These are phyloP conservation scores for Solanum ossicruentum DNA, from an alignment of 257 asterid species.

Conservation along the genomic window DNA sequence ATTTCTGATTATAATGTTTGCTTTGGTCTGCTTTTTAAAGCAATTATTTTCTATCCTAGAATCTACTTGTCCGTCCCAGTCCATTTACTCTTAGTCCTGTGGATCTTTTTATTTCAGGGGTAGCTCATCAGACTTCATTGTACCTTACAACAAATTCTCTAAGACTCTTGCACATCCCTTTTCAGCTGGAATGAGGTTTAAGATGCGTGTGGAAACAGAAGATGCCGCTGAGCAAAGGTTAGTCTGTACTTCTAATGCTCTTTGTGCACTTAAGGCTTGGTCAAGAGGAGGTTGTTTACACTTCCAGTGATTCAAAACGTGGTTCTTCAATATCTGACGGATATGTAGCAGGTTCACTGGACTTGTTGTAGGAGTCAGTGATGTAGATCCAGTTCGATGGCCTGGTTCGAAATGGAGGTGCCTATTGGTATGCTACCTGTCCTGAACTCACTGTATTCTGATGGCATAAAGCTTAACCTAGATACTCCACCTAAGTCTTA, in stretches of 20 bases:
- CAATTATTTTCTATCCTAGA: neutral
- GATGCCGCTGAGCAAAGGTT: slow-evolving; percentile 94
- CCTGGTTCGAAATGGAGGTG: slow-evolving; percentile 93
- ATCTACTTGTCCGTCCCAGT: neutral
- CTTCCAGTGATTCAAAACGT: neutral
- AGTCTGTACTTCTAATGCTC: neutral
- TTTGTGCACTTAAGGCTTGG: neutral
- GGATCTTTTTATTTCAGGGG: slow-evolving; percentile 33
- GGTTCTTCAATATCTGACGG: neutral
- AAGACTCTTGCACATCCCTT: slow-evolving; percentile 55
- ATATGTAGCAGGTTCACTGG: slow-evolving; percentile 58
- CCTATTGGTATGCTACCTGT: slow-evolving; percentile 48
- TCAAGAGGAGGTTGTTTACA: neutral
- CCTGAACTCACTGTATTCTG: neutral
- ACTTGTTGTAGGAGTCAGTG: slow-evolving; percentile 57
- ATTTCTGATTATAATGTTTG: neutral
- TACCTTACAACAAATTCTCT: slow-evolving; percentile 62
- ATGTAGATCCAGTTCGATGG: slow-evolving; percentile 82
- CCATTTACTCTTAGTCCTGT: neutral
- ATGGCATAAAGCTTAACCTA: neutral
- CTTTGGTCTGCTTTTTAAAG: neutral
- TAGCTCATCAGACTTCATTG: slow-evolving; percentile 65
- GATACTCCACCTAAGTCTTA: neutral
- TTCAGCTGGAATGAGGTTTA: slow-evolving; percentile 83
- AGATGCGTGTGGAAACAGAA: slow-evolving; percentile 70